Percentiles rank a stretch among this genome's conserved stretches.
Conservation (phyloP, 306 rosid genomes). For the Albizia julibrissin region DNA sequence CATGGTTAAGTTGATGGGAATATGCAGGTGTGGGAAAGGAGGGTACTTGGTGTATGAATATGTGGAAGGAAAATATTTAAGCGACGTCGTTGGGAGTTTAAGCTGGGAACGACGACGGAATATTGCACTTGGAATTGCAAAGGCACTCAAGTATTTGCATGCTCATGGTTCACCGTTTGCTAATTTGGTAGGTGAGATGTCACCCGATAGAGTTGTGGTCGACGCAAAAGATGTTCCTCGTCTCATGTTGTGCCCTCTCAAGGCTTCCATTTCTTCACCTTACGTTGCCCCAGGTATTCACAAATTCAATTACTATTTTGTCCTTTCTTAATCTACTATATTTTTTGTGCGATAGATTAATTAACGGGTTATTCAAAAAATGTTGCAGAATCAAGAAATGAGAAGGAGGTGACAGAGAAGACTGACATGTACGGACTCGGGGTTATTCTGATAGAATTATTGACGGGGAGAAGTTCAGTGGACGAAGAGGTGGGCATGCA, state of each 20-base stretch:
- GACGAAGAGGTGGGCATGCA: slow-evolving; percentile 53
- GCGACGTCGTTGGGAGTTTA: slow-evolving; percentile 36
- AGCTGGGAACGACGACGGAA: slow-evolving; percentile 60
- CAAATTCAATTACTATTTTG: not conserved
- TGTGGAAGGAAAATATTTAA: slow-evolving; percentile 38
- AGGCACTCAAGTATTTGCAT: slow-evolving; percentile 51
- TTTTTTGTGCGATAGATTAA: not conserved
- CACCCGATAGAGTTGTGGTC: slow-evolving; percentile 48
- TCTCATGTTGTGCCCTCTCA: slow-evolving; percentile 44
- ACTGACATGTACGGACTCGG: slow-evolving; percentile 80
- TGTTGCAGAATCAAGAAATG: slow-evolving; percentile 53
- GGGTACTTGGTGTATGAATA: slow-evolving; percentile 50
- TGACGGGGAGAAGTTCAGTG: slow-evolving; percentile 72
- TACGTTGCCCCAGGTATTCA: slow-evolving; percentile 55
- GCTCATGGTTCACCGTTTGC: slow-evolving; percentile 33
- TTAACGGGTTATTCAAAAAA: not conserved
- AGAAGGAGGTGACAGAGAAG: slow-evolving; percentile 55
- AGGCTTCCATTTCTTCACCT: slow-evolving; percentile 42
- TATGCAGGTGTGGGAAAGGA: slow-evolving; percentile 48
- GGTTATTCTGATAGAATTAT: slow-evolving; percentile 61
- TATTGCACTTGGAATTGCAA: slow-evolving; percentile 48
- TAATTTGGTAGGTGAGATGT: slow-evolving; percentile 39
- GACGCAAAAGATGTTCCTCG: slow-evolving; percentile 50
- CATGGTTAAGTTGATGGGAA: slow-evolving; percentile 45
- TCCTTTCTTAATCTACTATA: not conserved